phyloP scores from a whole-genome alignment of 2,329 filamentous ascomycete species.

The Fusarium tupiense region DNA sequence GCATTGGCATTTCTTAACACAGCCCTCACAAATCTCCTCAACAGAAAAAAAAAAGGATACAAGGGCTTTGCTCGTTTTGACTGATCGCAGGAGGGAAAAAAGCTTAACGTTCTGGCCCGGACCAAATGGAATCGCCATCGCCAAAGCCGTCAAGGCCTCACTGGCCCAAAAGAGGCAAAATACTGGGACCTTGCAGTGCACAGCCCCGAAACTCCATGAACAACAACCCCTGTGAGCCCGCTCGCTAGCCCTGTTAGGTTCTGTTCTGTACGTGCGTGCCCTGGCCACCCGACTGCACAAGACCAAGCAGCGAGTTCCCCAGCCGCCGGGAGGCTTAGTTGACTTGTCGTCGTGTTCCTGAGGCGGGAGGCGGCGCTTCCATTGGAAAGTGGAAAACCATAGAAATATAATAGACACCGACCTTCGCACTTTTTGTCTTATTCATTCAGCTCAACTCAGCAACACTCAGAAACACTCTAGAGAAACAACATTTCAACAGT shows the following conservation, averaged over 20 bases:
- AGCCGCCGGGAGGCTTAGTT: slow-evolving; percentile 28
- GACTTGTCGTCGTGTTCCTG: slow-evolving; percentile 22
- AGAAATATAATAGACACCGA: slow-evolving; percentile 34
- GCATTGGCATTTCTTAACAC: slow-evolving; percentile 16
- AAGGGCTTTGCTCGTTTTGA: not conserved
- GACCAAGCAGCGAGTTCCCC: slow-evolving; percentile 3
- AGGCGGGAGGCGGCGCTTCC: slow-evolving; percentile 12
- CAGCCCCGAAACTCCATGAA: slow-evolving; percentile 19
- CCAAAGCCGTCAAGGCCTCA: slow-evolving; percentile 27
- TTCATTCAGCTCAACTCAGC: slow-evolving; percentile 9
- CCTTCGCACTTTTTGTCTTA: slow-evolving; percentile 13
- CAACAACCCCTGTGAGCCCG: not conserved
- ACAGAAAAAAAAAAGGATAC: slow-evolving; percentile 22
- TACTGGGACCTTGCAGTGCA: slow-evolving; percentile 21
- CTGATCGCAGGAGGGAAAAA: slow-evolving; percentile 2
- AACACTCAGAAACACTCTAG: not conserved
- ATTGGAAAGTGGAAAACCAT: not conserved
- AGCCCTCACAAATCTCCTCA: slow-evolving; percentile 25
- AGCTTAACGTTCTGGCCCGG: slow-evolving; percentile 33
- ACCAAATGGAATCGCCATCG: slow-evolving; percentile 33
- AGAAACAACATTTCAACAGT: not conserved
- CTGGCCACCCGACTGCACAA: slow-evolving; percentile 7
- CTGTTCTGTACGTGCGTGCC: slow-evolving; percentile 9
- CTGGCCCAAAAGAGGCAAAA: slow-evolving; percentile 3
- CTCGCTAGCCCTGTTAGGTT: slow-evolving; percentile 4